Conservation (phyloP, 208 protist species). For the Leishmania gerbilli region DNA sequence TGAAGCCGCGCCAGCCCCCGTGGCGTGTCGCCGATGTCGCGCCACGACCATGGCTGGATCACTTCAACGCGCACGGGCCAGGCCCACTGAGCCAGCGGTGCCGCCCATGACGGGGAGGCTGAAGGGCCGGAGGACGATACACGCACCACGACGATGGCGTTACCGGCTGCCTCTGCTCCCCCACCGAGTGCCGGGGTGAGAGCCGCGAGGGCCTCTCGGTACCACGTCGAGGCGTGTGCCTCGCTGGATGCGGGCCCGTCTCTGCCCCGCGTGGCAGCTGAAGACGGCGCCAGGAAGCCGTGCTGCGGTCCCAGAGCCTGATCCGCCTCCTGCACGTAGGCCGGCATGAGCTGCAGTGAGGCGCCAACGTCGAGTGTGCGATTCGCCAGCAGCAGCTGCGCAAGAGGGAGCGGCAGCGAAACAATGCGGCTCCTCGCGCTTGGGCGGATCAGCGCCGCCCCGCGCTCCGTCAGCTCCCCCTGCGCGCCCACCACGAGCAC, state of each 20-base stretch:
- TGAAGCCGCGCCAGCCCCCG: slow-evolving; percentile 33
- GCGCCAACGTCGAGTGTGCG: slow-evolving; percentile 44
- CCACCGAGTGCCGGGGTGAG: slow-evolving; percentile 8
- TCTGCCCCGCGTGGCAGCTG: neutral
- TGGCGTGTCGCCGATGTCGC: neutral
- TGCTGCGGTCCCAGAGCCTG: slow-evolving; percentile 4
- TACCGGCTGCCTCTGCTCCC: slow-evolving; percentile 15
- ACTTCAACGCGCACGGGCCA: slow-evolving; percentile 41
- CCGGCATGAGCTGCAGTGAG: slow-evolving; percentile 24
- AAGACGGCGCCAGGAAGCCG: slow-evolving; percentile 5
- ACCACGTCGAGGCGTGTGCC: slow-evolving; percentile 13
- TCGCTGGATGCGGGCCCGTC: neutral
- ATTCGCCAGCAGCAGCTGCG: slow-evolving; percentile 60
- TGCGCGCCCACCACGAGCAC: slow-evolving; percentile 44
- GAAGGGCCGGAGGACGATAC: slow-evolving; percentile 2
- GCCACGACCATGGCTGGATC: slow-evolving; percentile 19
- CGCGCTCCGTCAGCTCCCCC: slow-evolving; percentile 64
- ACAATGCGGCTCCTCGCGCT: slow-evolving; percentile 43
- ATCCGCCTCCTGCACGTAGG: slow-evolving; percentile 22
- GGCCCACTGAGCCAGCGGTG: slow-evolving; percentile 19
- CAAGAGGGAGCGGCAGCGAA: slow-evolving; percentile 46
- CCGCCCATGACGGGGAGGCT: slow-evolving; percentile 12
- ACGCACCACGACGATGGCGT: slow-evolving; percentile 36
- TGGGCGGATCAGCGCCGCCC: slow-evolving; percentile 42
- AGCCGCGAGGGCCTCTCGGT: slow-evolving; percentile 12